Conservation (phyloP, 2,329 filamentous ascomycete genomes). For the Whalleya microplaca region DNA sequence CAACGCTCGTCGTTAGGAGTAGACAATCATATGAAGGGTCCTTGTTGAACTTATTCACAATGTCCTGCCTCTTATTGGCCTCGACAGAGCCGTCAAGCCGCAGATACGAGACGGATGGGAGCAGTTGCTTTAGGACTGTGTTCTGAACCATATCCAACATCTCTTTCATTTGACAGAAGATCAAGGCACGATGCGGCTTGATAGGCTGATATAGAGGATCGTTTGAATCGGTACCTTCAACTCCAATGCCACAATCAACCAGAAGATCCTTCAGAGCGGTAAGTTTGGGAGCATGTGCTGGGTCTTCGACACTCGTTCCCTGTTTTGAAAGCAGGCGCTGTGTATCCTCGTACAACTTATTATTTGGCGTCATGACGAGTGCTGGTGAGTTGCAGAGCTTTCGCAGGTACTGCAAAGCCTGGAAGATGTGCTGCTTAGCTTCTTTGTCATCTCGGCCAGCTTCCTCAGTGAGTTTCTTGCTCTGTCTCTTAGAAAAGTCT, state of each 20-base stretch:
- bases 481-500: conserved; percentile 92
- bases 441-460: conserved; percentile 86
- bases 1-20: conserved; percentile 91
- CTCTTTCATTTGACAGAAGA: conserved; percentile 99
- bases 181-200: conserved; percentile 90
- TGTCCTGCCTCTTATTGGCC: conserved; percentile 90
- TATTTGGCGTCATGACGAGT: conserved; percentile 91
- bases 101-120: conserved; percentile 91
- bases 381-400: conserved; percentile 98
- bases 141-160: conserved; percentile 99
- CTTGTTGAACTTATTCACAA: conserved; percentile 98
- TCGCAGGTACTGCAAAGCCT: conserved; percentile 98
- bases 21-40: conserved; percentile 96
- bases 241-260: conserved; percentile 97
- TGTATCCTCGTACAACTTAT: conserved; percentile 87
- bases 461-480: conserved; percentile 83
- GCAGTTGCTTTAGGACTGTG: conserved; percentile 84
- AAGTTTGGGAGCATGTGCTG: conserved; percentile 88
- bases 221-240: conserved; percentile 64
- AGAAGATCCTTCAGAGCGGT: conserved; percentile 86
- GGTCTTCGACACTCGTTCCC: conserved; percentile 81
- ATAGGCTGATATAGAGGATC: conserved; percentile 77
- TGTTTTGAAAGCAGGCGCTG: conserved; percentile 79
- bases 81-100: conserved; percentile 95
- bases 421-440: conserved; percentile 98